Conservation (phyloP, 805 yeast species). For the Ogataea corticis region DNA sequence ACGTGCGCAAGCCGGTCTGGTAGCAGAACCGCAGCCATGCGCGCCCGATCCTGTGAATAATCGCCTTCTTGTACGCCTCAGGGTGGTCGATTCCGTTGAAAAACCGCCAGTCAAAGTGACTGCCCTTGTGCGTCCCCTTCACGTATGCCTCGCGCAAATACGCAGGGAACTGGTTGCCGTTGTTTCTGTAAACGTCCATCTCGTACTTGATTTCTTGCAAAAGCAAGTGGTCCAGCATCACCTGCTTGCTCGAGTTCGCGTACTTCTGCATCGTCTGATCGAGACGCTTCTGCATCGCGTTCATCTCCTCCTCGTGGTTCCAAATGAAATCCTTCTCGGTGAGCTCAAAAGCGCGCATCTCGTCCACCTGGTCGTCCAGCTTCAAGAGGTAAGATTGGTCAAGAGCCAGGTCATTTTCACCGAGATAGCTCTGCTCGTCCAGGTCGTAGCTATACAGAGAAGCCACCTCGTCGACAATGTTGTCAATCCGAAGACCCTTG, state of each 20-base stretch:
- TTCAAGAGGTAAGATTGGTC: slow-evolving; percentile 22
- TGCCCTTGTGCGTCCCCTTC: slow-evolving; percentile 25
- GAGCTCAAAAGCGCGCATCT: slow-evolving; percentile 16
- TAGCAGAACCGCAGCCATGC: slow-evolving; percentile 52
- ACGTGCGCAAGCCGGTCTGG: slow-evolving; percentile 48
- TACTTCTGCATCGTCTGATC: slow-evolving; percentile 1
- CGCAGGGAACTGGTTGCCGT: slow-evolving; percentile 22
- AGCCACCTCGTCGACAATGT: slow-evolving; percentile 6
- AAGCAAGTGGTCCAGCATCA: slow-evolving; percentile 22
- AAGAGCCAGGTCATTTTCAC: slow-evolving; percentile 20
- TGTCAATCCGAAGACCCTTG: slow-evolving; percentile 23
- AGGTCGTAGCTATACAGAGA: slow-evolving; percentile 12
- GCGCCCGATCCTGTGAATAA: slow-evolving; percentile 48
- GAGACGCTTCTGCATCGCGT: slow-evolving; percentile 13
- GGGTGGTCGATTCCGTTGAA: slow-evolving; percentile 48
- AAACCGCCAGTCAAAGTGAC: slow-evolving; percentile 56
- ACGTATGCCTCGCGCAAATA: slow-evolving; percentile 41
- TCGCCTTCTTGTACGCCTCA: slow-evolving; percentile 38
- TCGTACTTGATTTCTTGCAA: slow-evolving; percentile 20
- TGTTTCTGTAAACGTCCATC: slow-evolving; percentile 14
- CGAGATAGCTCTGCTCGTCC: slow-evolving; percentile 11
- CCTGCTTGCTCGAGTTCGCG: slow-evolving; percentile 6
- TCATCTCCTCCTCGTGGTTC: slow-evolving; percentile 22
- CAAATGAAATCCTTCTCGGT: slow-evolving; percentile 28
- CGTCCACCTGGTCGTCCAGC: slow-evolving; percentile 13